Evolutionary conservation across 805 yeast species (phyloP), one percentile per base, ranked within the genome.

Genomic region (Metschnikowia gelsemii): DNA sequence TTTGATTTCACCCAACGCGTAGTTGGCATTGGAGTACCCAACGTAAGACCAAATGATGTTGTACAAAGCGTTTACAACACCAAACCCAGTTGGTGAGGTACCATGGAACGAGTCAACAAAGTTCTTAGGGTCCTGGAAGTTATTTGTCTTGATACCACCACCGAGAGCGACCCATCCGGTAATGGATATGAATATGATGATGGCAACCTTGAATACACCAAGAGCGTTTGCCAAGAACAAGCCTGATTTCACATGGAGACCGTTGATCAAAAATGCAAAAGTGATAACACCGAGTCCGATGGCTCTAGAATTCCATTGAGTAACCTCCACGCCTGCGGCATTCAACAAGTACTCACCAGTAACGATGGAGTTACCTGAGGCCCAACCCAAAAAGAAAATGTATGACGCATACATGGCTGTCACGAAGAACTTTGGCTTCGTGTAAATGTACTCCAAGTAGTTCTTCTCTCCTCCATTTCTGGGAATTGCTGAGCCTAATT

Each of bases 391-490:
- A 54, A 84, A 74, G 55, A 87, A 80, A 13, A 81, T 80, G 56
- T 84, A 83, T 2, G 89, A 69, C 0, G 87, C 89, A 53, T 70
- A 70, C 73, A 67, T 68, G 45, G 71, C 73, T 64, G 50, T 80
- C 33, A 82, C 74, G 45, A 87, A 68, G 56, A 82, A 84, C 58
- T 68, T 75, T 30, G 95, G 95, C 52, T 76, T 79, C 36, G 70
- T 72, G 65, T 72, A 87, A 36, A 84, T 76, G 52, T 75, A 82
- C 59, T 86, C 93, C 52, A 87, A 64, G 58, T 87, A 87, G 55
- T 84, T 84, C 63, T 84, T 85, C 57, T 87, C 95, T 51, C 93
- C 96, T 51, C 95, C 95, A 55, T 86, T 85, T 64, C 84, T 77
- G 34, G 87, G 87, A 43, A 84, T 78, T 35, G 79, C 81, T 2